Conservation (phyloP, 2,329 filamentous ascomycete genomes). For the Zelopaecilomyces penicillatus region DNA sequence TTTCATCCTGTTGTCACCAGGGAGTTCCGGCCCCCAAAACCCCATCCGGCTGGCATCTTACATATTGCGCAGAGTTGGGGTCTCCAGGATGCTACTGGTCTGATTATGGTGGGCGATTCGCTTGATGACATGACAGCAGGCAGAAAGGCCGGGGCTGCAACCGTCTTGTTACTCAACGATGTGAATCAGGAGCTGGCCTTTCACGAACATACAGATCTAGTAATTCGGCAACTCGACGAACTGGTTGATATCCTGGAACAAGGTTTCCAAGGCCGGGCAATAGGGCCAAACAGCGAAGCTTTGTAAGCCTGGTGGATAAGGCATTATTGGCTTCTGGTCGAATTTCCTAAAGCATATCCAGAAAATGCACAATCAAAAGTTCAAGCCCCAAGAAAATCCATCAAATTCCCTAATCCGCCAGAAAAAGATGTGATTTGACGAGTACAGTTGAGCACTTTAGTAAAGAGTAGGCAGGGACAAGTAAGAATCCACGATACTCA, state of each 20-base stretch:
- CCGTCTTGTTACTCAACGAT: slow-evolving; percentile 81
- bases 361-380: no score
- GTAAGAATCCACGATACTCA: slow-evolving; percentile 3
- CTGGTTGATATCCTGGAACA: slow-evolving; percentile 65
- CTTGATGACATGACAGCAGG: slow-evolving; percentile 93
- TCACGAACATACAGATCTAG: slow-evolving; percentile 70
- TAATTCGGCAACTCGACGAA: slow-evolving; percentile 65
- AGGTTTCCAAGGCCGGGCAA: slow-evolving; percentile 55
- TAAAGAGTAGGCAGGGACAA: no score
- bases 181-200: slow-evolving; percentile 62
- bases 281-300: slow-evolving; percentile 5
- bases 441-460: no score
- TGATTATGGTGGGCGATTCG: slow-evolving; percentile 68
- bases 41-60: slow-evolving; percentile 77
- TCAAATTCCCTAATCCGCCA: no score
- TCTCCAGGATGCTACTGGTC: slow-evolving; percentile 36
- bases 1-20: slow-evolving; percentile 79
- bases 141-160: slow-evolving; percentile 72
- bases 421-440: no score
- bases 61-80: slow-evolving; percentile 77
- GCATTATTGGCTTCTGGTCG: no score
- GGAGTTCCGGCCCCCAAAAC: slow-evolving; percentile 77
- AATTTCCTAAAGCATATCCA: no score
- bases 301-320: no score
- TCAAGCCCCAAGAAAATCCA: no score